Evolutionary conservation across 495 filamentous ascomycete species (phyloP), one percentile per base, ranked within the genome.

Genomic region (Penicillium coffeae): DNA sequence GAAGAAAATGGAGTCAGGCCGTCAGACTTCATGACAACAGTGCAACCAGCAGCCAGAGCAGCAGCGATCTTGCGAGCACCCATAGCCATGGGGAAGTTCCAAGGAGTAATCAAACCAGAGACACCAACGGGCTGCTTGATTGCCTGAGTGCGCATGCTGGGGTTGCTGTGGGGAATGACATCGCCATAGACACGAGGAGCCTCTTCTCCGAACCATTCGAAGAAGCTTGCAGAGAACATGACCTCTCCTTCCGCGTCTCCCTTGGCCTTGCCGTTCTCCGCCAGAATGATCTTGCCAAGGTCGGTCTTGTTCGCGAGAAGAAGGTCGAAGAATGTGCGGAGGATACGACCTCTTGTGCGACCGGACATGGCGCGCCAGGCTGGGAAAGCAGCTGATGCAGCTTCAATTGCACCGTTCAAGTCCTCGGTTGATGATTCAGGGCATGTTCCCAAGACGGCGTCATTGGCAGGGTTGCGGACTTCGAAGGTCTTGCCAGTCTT

Each of bases 51-150:
- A 22, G 85, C 90, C 45, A 96, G 72, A 19, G 90, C 90, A 2
- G 90, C 87, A 1, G 81, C 90, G 47, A 91, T 82, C 69, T 96
- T 95, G 20, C 90, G 73, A 2, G 90, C 91, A 55, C 94, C 85
- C 90, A 95, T 96, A 6, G 90, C 90, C 5, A 86, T 85, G 2
- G 90, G 90, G 68, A 94, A 96, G 70, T 95, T 96, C 90, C 90
- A 95, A 20, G 93, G 93, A 16, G 93, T 96, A 63, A 98, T 96
- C 30, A 98, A 72, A 10, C 90, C 92, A 58, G 88, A 94, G 9
- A 98, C 92, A 52, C 93, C 93, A 38, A 97, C 82, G 7, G 93
- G 92, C 68, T 96, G 83, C 65, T 87, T 89, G 18, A 88, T 62
- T 0, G 88, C 91, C 22, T 87, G 76, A 2, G 90, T 75, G n/a